These are phyloP conservation scores for Cyclotella choctawhatcheeana DNA, from an alignment of 108 stramenopile genomes.

Conservation along the genomic window DNA sequence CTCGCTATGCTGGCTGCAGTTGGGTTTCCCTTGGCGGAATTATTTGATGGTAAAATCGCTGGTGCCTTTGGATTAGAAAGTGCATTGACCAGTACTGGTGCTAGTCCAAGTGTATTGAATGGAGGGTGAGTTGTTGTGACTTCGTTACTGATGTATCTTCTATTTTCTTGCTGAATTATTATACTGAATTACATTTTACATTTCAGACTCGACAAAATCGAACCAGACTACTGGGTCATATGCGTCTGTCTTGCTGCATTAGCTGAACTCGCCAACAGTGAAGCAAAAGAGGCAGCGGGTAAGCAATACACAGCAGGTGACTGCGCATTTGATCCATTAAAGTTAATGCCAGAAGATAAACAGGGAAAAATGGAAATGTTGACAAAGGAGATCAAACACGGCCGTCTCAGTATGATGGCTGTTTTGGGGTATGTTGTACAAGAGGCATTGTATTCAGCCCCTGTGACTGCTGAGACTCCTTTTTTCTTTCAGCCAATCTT, in stretches of 20 bases:
- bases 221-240: constrained; percentile 80
- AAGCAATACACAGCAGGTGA: constrained; percentile 70
- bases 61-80: constrained; percentile 58
- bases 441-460: constrained; percentile 81
- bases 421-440: constrained; percentile 86
- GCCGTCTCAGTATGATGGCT: constrained; percentile 92
- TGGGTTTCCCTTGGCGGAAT: constrained; percentile 88
- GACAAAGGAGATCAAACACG: constrained; percentile 88
- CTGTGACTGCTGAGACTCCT: constrained; percentile 83
- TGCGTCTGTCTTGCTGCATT: constrained; percentile 64
- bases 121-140: constrained; percentile 58
- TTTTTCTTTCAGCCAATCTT: constrained; percentile 80
- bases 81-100: constrained; percentile 70
- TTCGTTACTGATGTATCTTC: neutral
- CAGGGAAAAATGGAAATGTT: constrained; percentile 68
- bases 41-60: constrained; percentile 76
- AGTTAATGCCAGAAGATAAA: constrained; percentile 73
- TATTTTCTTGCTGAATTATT: neutral
- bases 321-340: constrained; percentile 81
- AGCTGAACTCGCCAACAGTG: constrained; percentile 67
- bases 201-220: constrained; percentile 72
- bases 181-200: neutral
- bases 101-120: constrained; percentile 83
- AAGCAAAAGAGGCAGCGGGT: constrained; percentile 70
- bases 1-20: constrained; percentile 91